Evolutionary conservation across 768 basidiomycete species (phyloP).

Genomic region (Lentinula detonsa): DNA sequence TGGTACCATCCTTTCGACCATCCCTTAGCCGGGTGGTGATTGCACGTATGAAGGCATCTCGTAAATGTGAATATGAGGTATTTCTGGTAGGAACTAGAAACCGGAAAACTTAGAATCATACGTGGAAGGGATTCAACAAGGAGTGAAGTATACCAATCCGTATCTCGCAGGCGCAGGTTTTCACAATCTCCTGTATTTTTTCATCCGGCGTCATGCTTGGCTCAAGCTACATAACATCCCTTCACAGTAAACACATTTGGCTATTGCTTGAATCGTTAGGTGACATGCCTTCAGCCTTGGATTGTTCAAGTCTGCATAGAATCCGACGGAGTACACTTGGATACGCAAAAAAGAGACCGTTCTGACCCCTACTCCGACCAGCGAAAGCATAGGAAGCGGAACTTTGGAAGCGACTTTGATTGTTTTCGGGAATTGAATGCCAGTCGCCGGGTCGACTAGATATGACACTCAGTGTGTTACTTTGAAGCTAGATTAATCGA

Average conservation of each 20-base stretch:
- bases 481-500: neutral
- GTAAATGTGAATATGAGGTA: constrained; percentile 73
- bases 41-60: constrained; percentile 79
- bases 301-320: constrained; percentile 80
- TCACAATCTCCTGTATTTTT: constrained; percentile 63
- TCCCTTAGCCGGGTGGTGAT: constrained; percentile 54
- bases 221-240: constrained; percentile 38
- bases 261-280: neutral
- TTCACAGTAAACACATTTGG: neutral
- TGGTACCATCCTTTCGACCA: constrained; percentile 40
- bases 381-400: constrained; percentile 53
- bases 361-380: constrained; percentile 82
- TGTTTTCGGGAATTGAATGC: constrained; percentile 64
- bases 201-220: constrained; percentile 53
- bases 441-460: constrained; percentile 68
- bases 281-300: constrained; percentile 49
- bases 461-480: neutral
- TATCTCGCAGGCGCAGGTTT: constrained; percentile 63
- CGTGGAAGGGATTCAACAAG: neutral
- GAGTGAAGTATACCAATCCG: constrained; percentile 49
- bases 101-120: neutral
- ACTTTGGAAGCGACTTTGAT: constrained; percentile 60
- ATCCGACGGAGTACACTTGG: constrained; percentile 85
- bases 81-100: constrained; percentile 68
- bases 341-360: constrained; percentile 86